These are phyloP conservation scores for Panellus pusillus DNA, from an alignment of 768 basidiomycete genomes.

Conservation along the genomic window DNA sequence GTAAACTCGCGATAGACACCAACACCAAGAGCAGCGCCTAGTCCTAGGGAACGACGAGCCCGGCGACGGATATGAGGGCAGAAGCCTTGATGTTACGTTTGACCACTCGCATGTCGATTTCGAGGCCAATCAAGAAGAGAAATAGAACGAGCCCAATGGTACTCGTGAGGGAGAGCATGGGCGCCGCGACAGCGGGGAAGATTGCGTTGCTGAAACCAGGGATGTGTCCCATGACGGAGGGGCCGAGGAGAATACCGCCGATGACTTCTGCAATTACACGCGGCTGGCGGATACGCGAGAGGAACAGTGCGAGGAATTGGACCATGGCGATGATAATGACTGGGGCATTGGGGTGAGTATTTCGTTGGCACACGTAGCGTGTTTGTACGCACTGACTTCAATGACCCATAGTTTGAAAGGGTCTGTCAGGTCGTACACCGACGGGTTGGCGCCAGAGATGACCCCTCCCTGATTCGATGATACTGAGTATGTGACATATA, in stretches of 20 bases:
- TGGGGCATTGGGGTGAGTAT: slow-evolving; percentile 24
- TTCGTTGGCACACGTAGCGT: neutral
- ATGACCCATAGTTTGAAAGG: slow-evolving; percentile 79
- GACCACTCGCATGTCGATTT: slow-evolving; percentile 74
- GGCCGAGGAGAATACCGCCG: slow-evolving; percentile 85
- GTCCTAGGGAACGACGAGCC: slow-evolving; percentile 73
- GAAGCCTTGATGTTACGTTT: slow-evolving; percentile 62
- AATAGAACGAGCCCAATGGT: slow-evolving; percentile 77
- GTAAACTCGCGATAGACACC: slow-evolving; percentile 75
- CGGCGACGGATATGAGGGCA: slow-evolving; percentile 59
- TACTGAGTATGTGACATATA: neutral
- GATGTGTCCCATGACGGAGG: slow-evolving; percentile 75
- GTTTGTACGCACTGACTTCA: slow-evolving; percentile 56
- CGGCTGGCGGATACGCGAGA: slow-evolving; percentile 79
- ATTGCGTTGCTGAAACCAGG: slow-evolving; percentile 65
- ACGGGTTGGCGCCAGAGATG: slow-evolving; percentile 75
- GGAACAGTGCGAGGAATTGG: slow-evolving; percentile 64
- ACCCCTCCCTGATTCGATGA: slow-evolving; percentile 60
- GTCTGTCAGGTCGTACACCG: slow-evolving; percentile 56
- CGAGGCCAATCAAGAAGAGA: slow-evolving; percentile 83
- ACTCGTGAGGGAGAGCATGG: slow-evolving; percentile 67
- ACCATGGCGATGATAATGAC: slow-evolving; percentile 82
- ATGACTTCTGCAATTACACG: slow-evolving; percentile 94
- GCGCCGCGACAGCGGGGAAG: slow-evolving; percentile 53
- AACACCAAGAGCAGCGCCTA: slow-evolving; percentile 74